Evolutionary conservation across 805 yeast species (phyloP).

Genomic region (Spencermartinsiella europaea): DNA sequence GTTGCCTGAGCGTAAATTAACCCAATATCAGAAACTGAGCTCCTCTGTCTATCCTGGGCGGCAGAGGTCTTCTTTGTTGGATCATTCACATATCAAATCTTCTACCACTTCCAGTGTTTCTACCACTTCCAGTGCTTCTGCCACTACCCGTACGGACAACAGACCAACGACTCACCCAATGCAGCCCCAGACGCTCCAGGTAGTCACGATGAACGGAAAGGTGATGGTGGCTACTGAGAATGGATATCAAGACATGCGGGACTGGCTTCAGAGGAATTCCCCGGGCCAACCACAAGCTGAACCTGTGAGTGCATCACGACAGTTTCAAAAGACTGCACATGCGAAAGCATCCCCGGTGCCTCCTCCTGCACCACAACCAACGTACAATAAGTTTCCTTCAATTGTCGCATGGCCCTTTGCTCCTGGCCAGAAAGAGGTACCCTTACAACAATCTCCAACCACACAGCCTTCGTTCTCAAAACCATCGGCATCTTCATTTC

Average conservation of each 20-base stretch:
- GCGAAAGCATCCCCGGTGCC: neutral
- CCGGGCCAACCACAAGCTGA: conserved; percentile 2
- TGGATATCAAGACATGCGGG: conserved; percentile 26
- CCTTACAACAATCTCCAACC: too few species aligned
- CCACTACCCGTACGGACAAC: conserved; percentile 1
- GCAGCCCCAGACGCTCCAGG: conserved; percentile 16
- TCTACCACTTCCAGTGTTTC: neutral
- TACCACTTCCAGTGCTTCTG: neutral
- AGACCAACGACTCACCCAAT: neutral
- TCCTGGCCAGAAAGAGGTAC: neutral
- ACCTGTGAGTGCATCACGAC: neutral
- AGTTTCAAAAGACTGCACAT: neutral
- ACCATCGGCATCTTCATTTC: neutral
- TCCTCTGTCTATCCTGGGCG: neutral
- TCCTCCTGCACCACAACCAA: neutral
- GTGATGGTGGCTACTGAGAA: conserved; percentile 22
- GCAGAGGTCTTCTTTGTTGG: neutral
- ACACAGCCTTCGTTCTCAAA: neutral
- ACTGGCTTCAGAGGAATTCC: conserved; percentile 19
- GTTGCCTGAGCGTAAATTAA: neutral
- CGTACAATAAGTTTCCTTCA: neutral
- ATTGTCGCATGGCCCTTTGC: neutral
- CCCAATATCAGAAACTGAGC: neutral
- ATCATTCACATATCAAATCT: neutral
- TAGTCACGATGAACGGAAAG: conserved; percentile 23